Conservation (phyloP, 2,329 filamentous ascomycete genomes). For the Chrysoporthe puriensis region DNA sequence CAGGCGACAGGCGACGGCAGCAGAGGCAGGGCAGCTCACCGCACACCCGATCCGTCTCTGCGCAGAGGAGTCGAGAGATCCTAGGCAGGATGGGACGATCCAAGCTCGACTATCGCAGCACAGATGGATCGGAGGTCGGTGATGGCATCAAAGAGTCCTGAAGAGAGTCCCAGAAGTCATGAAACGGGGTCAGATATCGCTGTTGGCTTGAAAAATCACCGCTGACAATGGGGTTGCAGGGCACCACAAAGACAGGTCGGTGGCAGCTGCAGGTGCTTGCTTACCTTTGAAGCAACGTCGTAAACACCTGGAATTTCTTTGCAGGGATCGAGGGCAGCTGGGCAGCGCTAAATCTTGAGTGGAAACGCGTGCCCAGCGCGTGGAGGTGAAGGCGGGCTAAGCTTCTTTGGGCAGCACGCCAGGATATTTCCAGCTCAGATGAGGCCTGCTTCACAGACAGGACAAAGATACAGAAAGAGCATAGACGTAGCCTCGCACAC, state of each 20-base stretch:
- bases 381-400: constrained; percentile 33
- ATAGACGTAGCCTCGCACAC: background rate
- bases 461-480: background rate
- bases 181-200: background rate
- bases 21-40: constrained; percentile 13
- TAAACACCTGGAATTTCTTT: constrained; percentile 30
- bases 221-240: constrained; percentile 20
- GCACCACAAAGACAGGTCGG: background rate
- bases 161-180: background rate
- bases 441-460: background rate
- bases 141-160: background rate
- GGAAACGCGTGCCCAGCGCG: constrained; percentile 35
- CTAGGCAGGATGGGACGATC: constrained; percentile 2
- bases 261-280: constrained; percentile 10
- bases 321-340: constrained; percentile 25
- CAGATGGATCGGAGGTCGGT: constrained; percentile 34
- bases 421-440: background rate
- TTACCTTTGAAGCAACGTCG: constrained; percentile 18
- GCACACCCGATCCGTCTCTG: constrained; percentile 20
- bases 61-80: constrained; percentile 22
- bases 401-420: constrained; percentile 27
- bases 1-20: background rate
- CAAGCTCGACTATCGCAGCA: constrained; percentile 35
- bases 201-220: background rate
- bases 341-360: constrained; percentile 29